phyloP scores from a whole-genome alignment of 2,329 filamentous ascomycete species.

The Ilyonectria sp. region DNA sequence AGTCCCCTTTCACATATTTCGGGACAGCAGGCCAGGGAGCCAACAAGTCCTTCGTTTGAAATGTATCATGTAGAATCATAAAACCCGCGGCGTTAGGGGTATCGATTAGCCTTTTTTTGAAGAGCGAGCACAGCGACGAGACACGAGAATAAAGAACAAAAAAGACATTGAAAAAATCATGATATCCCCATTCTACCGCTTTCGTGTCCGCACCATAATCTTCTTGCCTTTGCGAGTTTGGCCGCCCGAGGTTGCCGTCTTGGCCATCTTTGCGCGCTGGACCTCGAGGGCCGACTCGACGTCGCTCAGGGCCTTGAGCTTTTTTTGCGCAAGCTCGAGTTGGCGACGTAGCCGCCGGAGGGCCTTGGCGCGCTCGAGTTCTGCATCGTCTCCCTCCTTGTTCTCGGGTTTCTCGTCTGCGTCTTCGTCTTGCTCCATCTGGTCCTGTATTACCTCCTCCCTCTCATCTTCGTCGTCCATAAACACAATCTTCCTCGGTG shows the following conservation, averaged over 20 bases:
- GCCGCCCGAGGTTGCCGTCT: slow-evolving; percentile 73
- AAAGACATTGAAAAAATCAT: slow-evolving; percentile 29
- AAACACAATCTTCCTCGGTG: slow-evolving; percentile 68
- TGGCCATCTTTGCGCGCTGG: slow-evolving; percentile 75
- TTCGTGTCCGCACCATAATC: slow-evolving; percentile 74
- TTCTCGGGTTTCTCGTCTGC: slow-evolving; percentile 47
- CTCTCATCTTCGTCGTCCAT: slow-evolving; percentile 58
- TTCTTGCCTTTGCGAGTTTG: slow-evolving; percentile 73
- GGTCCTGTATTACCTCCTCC: slow-evolving; percentile 49
- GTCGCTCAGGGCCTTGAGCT: slow-evolving; percentile 67
- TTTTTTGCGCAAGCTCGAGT: slow-evolving; percentile 66
- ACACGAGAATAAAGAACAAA: slow-evolving; percentile 41
- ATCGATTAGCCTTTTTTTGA: slow-evolving; percentile 46
- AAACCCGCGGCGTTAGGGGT: slow-evolving; percentile 47
- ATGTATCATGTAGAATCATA: slow-evolving; percentile 47
- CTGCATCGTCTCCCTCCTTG: slow-evolving; percentile 47
- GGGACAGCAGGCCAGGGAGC: slow-evolving; percentile 14
- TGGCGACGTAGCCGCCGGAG: slow-evolving; percentile 63
- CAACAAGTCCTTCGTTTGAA: slow-evolving; percentile 30
- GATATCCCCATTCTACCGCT: slow-evolving; percentile 61
- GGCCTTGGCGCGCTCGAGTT: slow-evolving; percentile 59
- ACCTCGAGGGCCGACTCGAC: slow-evolving; percentile 72
- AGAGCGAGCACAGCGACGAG: slow-evolving; percentile 36
- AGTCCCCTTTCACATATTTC: slow-evolving; percentile 5
- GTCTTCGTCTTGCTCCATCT: slow-evolving; percentile 52